A percentile compares a stretch with the other conserved stretches of the same genome.
Evolutionary conservation across 345 rosid genomes (phyloP).

Genomic region (Noccaea bulbosa): DNA sequence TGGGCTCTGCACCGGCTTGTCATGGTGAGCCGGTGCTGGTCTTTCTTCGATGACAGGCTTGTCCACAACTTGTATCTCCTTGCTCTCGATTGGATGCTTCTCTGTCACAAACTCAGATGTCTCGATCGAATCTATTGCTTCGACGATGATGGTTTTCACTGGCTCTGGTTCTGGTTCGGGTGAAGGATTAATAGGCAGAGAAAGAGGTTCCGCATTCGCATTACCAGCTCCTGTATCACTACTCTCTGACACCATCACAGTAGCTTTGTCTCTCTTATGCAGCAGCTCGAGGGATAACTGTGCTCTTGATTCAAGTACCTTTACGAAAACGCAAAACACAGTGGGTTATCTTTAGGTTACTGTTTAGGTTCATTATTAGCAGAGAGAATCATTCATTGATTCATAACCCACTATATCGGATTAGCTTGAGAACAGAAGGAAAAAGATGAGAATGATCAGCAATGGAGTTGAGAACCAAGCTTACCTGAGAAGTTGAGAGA

Average conservation of each 20-base stretch:
- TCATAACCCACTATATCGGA: background rate
- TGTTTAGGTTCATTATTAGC: background rate
- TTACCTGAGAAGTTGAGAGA: slow-evolving; percentile 85
- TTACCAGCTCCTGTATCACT: slow-evolving; percentile 26
- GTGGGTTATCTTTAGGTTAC: too few relatives aligned
- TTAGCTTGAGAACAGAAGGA: background rate
- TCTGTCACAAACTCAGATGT: slow-evolving; percentile 57
- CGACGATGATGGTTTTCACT: slow-evolving; percentile 34
- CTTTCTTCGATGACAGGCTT: slow-evolving; percentile 70
- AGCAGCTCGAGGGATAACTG: slow-evolving; percentile 75
- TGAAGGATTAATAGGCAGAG: slow-evolving; percentile 41
- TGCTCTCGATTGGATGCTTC: slow-evolving; percentile 60
- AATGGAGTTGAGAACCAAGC: slow-evolving; percentile 26
- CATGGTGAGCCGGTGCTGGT: slow-evolving; percentile 15
- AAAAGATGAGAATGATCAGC: background rate
- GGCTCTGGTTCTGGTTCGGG: slow-evolving; percentile 39
- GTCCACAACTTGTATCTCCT: slow-evolving; percentile 59
- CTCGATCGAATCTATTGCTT: slow-evolving; percentile 43
- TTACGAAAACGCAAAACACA: background rate
- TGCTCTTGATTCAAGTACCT: slow-evolving; percentile 87
- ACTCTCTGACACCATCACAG: slow-evolving; percentile 53
- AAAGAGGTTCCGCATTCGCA: slow-evolving; percentile 30
- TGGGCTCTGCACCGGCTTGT: slow-evolving; percentile 46
- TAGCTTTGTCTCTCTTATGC: slow-evolving; percentile 60
- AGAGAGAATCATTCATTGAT: background rate